Percentiles rank a stretch among this genome's conserved stretches.
phyloP scores from a whole-genome alignment of 768 basidiomycete species.

The Mycena alexandri region DNA sequence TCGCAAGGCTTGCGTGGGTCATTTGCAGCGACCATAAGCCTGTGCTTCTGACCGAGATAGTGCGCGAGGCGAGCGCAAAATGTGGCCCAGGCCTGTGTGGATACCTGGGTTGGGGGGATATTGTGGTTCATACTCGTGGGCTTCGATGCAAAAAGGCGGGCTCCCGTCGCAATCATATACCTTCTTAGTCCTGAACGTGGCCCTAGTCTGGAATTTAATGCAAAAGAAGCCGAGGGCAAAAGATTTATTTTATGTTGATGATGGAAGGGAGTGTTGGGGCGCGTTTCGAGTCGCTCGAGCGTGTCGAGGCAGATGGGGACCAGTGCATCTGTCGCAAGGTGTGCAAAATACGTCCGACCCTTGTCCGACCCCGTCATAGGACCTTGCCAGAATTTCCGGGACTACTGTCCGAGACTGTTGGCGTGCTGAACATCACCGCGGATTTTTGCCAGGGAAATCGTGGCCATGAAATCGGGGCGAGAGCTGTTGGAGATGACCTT shows the following conservation, averaged over 20 bases:
- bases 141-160: conserved; percentile 1
- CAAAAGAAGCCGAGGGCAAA: neutral
- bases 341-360: neutral
- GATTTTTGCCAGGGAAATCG: no score
- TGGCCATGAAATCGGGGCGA: no score
- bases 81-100: neutral
- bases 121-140: conserved; percentile 5
- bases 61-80: conserved; percentile 18
- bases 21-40: conserved; percentile 4
- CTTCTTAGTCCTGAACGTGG: conserved; percentile 7
- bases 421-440: no score
- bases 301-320: neutral
- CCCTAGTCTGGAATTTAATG: conserved; percentile 2
- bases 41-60: conserved; percentile 11
- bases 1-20: neutral
- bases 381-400: no score
- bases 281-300: neutral
- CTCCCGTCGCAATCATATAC: conserved; percentile 8
- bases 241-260: neutral
- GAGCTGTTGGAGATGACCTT: no score
- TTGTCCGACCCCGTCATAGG: no score
- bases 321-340: neutral
- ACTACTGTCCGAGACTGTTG: no score
- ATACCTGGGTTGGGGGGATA: conserved; percentile 11
- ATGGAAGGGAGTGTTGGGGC: conserved; percentile 5